These are phyloP conservation scores for Umbilicus rupestris DNA, from an alignment of 164 flowering plant genomes.

Conservation along the genomic window DNA sequence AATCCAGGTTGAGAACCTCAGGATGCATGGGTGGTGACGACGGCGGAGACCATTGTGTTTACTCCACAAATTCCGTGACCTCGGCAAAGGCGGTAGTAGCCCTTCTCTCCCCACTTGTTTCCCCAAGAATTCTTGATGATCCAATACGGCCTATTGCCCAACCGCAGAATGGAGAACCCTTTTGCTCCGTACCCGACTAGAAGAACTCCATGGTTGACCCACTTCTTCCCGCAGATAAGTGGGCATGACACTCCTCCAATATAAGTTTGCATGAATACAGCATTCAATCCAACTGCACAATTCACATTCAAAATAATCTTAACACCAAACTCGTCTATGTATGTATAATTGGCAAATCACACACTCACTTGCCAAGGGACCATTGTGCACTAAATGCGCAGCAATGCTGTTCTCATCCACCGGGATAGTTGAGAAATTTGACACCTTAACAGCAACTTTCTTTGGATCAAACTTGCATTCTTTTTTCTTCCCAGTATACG, in stretches of 20 bases:
- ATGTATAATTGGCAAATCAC: too few species aligned
- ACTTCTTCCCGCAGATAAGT: conserved; percentile 48
- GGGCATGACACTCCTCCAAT: conserved; percentile 88
- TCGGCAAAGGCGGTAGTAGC: conserved; percentile 58
- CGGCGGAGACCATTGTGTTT: conserved; percentile 65
- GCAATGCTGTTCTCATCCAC: conserved; percentile 65
- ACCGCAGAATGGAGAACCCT: conserved; percentile 58
- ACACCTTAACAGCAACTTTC: conserved; percentile 47
- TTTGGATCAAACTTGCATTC: conserved; percentile 51
- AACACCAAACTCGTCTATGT: not conserved
- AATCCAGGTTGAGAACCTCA: not conserved
- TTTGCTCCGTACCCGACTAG: conserved; percentile 63
- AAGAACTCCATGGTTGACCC: conserved; percentile 67
- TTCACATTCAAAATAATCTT: not conserved
- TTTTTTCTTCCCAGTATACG: conserved; percentile 46
- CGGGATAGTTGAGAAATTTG: conserved; percentile 57
- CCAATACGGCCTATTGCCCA: conserved; percentile 69
- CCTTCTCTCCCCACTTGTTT: conserved; percentile 64
- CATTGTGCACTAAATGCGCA: conserved; percentile 51
- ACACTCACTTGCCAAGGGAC: conserved; percentile 61
- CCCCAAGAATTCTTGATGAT: conserved; percentile 94
- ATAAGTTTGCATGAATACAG: conserved; percentile 89
- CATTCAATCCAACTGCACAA: conserved; percentile 67
- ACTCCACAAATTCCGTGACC: conserved; percentile 66
- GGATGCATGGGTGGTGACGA: conserved; percentile 17